Conservation (phyloP, 768 basidiomycete genomes). For the Kwoniella bestiolae region DNA sequence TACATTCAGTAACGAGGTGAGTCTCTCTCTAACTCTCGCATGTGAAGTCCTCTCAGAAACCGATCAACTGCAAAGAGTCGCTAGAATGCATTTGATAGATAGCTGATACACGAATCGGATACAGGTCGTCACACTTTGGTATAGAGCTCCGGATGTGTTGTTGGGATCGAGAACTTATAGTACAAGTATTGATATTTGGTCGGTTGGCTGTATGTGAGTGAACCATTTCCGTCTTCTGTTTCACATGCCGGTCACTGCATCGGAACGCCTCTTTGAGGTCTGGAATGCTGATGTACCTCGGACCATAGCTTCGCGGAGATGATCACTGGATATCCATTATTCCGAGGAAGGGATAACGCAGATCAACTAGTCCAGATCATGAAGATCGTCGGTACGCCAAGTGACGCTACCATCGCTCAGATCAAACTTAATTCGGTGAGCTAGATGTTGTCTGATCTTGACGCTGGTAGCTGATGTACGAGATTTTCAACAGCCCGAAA, state of each 20-base stretch:
- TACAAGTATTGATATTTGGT: constrained; percentile 99
- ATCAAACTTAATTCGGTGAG: constrained; percentile 84
- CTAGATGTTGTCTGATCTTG: neutral
- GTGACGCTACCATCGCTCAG: constrained; percentile 82
- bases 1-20: constrained; percentile 91
- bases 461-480: neutral
- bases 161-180: constrained; percentile 96
- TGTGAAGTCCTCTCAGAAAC: too few relatives aligned
- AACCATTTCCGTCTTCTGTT: too few relatives aligned
- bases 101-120: too few relatives aligned
- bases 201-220: constrained; percentile 84
- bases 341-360: constrained; percentile 94
- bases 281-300: neutral
- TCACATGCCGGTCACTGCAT: too few relatives aligned
- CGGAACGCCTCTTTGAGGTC: too few relatives aligned
- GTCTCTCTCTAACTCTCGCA: too few relatives aligned
- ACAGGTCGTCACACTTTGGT: constrained; percentile 94
- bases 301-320: constrained; percentile 81
- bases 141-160: constrained; percentile 95
- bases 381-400: constrained; percentile 93
- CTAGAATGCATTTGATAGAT: too few relatives aligned
- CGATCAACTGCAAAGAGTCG: too few relatives aligned
- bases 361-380: constrained; percentile 98
- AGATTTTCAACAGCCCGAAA: constrained; percentile 45
- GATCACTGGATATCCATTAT: constrained; percentile 95